Base-by-base conservation (phyloP, 108 stramenopile species). In the Halocafeteria seosinensis region DNA sequence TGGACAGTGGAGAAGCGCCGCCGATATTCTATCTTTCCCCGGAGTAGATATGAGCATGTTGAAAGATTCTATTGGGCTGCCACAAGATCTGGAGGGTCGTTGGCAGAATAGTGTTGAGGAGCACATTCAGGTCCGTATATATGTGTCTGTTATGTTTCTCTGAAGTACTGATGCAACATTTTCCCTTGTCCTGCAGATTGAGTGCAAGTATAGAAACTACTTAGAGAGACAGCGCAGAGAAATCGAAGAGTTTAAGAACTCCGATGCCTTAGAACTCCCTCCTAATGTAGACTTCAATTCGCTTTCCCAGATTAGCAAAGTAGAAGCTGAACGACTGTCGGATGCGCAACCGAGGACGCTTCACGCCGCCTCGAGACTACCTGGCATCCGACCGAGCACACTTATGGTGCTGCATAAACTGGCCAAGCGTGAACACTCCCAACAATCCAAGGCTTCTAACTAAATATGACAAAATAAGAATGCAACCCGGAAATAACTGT, bases 361-460 rank as follows among this genome's bases (percentile, higher is more conserved):
- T 79, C 85, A 85, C 8, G 89, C 91, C 51, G 91, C 92, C 3
- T 84, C 85, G 6, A 82, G 86, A 66, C 90, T 95, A 29, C 85
- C 86, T 63, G 94, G 92, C 26, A 66, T 95, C 55, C 93, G 91
- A 38, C 92, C 94, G 0, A 83, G 89, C 67, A 80, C 85, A 51
- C 70, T 96, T 63, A 87, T 96, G 5, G 92, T 88, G 70, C 71
- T 96, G 32, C 90, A 87, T 71, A 84, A 93, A 47, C 17, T n/a
- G n/a, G 42, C n/a, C 17, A 47, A 47, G n/a, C 42, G 42, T n/a
- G n/a, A n/a, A n/a, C n/a, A n/a, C n/a, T n/a, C n/a, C n/a, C n/a
- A n/a, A n/a, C n/a, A n/a, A n/a, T n/a, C n/a, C n/a, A n/a, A n/a
- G n/a, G n/a, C n/a, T n/a, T n/a, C n/a, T n/a, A n/a, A n/a, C n/a